phyloP scores from a whole-genome alignment of 2,329 filamentous ascomycete genomes.

The Pseudofabraea citricarpa region DNA sequence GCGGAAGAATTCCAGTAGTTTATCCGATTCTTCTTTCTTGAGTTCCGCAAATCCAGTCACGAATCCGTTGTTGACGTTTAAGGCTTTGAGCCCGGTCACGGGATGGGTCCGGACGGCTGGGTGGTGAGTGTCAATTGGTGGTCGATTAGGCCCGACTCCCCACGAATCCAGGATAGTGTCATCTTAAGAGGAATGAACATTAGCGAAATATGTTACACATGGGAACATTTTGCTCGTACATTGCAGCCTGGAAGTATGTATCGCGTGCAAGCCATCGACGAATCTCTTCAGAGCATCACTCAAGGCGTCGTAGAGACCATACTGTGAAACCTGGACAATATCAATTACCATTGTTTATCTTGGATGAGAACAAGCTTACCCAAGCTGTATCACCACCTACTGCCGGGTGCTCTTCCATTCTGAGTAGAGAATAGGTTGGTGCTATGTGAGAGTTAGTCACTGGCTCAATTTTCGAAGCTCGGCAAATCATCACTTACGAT shows the following conservation, averaged over 20 bases:
- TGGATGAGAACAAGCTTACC: no score
- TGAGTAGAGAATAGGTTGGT: slow-evolving; percentile 43
- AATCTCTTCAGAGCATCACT: slow-evolving; percentile 38
- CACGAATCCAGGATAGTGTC: slow-evolving; percentile 42
- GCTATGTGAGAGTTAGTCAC: no score
- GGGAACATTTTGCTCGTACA: slow-evolving; percentile 15
- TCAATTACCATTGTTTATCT: slow-evolving; percentile 34
- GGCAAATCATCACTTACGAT: slow-evolving; percentile 32
- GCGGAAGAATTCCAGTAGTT: slow-evolving; percentile 39
- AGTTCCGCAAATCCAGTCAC: slow-evolving; percentile 41
- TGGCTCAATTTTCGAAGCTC: no score
- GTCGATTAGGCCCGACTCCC: slow-evolving; percentile 35
- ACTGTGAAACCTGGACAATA: slow-evolving; percentile 41
- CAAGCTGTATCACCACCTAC: slow-evolving; percentile 66
- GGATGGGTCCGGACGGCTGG: slow-evolving; percentile 45
- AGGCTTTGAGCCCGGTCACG: slow-evolving; percentile 39
- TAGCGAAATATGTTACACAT: background rate
- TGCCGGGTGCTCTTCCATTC: slow-evolving; percentile 54
- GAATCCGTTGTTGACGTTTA: slow-evolving; percentile 42
- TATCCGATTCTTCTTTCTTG: slow-evolving; percentile 43
- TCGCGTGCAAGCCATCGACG: slow-evolving; percentile 37
- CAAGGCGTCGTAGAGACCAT: slow-evolving; percentile 40
- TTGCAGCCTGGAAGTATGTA: slow-evolving; percentile 40
- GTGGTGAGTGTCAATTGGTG: slow-evolving; percentile 43
- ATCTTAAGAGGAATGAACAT: slow-evolving; percentile 14